Conservation (phyloP, 192 early-diverging fungal genomes). For the Lobulomyces angularis region DNA sequence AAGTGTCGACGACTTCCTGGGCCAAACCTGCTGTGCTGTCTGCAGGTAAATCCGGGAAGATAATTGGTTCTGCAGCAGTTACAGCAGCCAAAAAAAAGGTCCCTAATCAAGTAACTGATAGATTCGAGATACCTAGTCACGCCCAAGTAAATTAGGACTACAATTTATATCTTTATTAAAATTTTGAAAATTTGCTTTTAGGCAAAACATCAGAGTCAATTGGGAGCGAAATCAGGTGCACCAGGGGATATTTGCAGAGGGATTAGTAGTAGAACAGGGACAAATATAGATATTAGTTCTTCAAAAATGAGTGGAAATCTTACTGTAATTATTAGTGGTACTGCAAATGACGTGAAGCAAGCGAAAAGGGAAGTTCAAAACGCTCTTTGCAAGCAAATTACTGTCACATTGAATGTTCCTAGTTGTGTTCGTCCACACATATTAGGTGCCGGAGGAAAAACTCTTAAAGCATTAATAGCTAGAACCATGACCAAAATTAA, state of each 20-base stretch:
- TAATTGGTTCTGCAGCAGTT: too few species aligned
- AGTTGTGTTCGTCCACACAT: conserved; percentile 67
- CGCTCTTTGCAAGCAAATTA: conserved; percentile 19
- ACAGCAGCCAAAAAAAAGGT: too few species aligned
- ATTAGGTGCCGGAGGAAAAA: conserved; percentile 69
- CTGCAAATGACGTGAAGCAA: conserved; percentile 58
- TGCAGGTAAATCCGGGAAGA: too few species aligned
- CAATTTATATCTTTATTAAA: not conserved
- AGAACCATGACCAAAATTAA: conserved; percentile 65
- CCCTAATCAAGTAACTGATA: conserved; percentile 30
- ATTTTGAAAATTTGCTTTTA: not conserved
- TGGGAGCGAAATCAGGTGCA: conserved; percentile 14
- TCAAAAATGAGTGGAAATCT: conserved; percentile 54
- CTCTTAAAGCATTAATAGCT: conserved; percentile 58
- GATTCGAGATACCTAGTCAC: conserved; percentile 28
- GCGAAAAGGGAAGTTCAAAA: conserved; percentile 66
- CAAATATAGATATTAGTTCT: conserved; percentile 74
- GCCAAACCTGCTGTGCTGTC: too few species aligned
- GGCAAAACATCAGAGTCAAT: conserved; percentile 13
- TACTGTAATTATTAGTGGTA: conserved; percentile 77
- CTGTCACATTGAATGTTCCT: conserved; percentile 53
- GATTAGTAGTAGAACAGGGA: conserved; percentile 37
- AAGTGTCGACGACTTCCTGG: too few species aligned
- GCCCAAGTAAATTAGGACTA: conserved; percentile 18
- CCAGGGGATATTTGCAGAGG: conserved; percentile 9